A percentile compares a stretch with the other conserved stretches of the same genome.
These are phyloP conservation scores for Sequoiadendron giganteum DNA, from an alignment of 75 land plant genomes.

Conservation along the genomic window DNA sequence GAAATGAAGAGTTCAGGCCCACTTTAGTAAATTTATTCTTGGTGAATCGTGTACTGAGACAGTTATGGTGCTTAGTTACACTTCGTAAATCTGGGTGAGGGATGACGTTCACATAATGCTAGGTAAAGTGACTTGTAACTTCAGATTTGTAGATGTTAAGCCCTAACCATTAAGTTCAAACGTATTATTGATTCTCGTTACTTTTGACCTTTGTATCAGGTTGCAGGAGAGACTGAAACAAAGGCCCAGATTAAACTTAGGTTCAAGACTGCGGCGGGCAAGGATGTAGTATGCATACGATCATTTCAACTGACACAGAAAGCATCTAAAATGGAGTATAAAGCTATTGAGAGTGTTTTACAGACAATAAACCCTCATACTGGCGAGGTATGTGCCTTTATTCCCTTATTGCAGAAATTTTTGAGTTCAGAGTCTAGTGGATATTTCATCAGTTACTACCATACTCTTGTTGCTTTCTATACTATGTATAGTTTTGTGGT, in stretches of 20 bases:
- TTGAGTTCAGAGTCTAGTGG: background rate
- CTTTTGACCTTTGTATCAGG: slow-evolving; percentile 36
- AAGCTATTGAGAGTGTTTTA: slow-evolving; percentile 95
- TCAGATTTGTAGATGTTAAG: background rate
- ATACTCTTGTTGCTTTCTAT: background rate
- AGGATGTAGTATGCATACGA: slow-evolving; percentile 98
- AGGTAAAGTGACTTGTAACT: background rate
- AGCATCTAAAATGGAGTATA: slow-evolving; percentile 97
- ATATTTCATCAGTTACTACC: background rate
- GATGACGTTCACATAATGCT: background rate
- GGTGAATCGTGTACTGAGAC: background rate
- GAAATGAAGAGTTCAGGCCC: background rate
- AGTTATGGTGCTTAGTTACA: background rate
- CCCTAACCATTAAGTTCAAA: background rate
- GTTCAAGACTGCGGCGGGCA: slow-evolving; percentile 92
- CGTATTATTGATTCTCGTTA: background rate
- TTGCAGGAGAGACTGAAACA: slow-evolving; percentile 96
- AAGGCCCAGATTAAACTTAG: slow-evolving; percentile 96
- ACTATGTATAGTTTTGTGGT: background rate
- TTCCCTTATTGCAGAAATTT: background rate
- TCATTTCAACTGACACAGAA: slow-evolving; percentile 98
- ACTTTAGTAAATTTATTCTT: background rate
- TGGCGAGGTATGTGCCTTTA: slow-evolving; percentile 63
- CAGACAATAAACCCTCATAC: slow-evolving; percentile 91
- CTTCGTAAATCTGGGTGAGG: background rate